Percentiles rank a stretch among this genome's conserved stretches.
Evolutionary conservation across 2,329 filamentous ascomycete species (phyloP).

Genomic region (Fusarium armeniacum): DNA sequence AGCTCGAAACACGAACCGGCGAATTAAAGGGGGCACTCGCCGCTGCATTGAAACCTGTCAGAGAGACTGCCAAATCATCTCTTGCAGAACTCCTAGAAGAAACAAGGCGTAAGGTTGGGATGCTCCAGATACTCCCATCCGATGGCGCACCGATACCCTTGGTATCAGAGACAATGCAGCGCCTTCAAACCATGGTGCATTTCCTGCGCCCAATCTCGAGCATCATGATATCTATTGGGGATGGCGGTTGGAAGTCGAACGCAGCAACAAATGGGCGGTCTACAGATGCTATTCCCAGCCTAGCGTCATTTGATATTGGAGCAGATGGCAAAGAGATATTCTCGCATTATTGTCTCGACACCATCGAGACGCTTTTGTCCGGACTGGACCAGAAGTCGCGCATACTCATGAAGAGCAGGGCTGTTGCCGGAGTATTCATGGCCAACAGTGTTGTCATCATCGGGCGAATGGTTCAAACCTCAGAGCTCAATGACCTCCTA

Average conservation of each 20-base stretch:
- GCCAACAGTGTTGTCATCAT: constrained; percentile 89
- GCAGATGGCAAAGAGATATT: constrained; percentile 91
- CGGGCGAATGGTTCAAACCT: constrained; percentile 85
- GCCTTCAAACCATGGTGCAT: constrained; percentile 86
- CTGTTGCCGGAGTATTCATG: constrained; percentile 87
- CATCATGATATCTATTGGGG: constrained; percentile 91
- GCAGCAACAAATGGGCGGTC: constrained; percentile 66
- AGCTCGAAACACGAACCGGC: constrained; percentile 84
- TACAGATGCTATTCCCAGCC: constrained; percentile 75
- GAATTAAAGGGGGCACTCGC: constrained; percentile 87
- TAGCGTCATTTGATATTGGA: constrained; percentile 86
- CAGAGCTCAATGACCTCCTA: constrained; percentile 81
- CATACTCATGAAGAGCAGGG: constrained; percentile 80
- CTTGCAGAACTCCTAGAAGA: constrained; percentile 88
- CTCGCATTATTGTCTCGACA: constrained; percentile 89
- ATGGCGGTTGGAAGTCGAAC: constrained; percentile 85
- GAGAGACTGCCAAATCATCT: constrained; percentile 91
- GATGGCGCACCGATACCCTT: constrained; percentile 85
- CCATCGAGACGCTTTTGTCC: constrained; percentile 83
- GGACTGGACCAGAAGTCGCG: constrained; percentile 82
- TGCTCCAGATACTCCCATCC: constrained; percentile 76
- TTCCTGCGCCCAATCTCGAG: constrained; percentile 89
- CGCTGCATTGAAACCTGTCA: constrained; percentile 87
- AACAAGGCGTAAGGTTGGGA: constrained; percentile 76
- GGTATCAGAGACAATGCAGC: constrained; percentile 86